A percentile compares a stretch with the other conserved stretches of the same genome.
Conservation (phyloP, 1,284 basidiomycete species). For the Sporisorium exsertum region DNA sequence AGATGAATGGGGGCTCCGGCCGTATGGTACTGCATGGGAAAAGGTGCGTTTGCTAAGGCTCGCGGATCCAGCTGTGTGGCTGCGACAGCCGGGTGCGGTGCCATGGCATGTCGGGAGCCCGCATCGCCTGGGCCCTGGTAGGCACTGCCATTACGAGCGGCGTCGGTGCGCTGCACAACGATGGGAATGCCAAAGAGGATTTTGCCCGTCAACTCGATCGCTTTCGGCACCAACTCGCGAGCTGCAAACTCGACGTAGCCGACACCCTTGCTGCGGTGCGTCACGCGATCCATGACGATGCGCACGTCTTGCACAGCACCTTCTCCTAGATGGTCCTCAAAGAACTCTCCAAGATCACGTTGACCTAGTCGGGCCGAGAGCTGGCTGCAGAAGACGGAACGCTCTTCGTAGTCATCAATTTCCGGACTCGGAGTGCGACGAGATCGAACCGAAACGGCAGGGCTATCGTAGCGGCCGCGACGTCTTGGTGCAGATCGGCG, state of each 20-base stretch:
- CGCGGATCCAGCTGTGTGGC: conserved; percentile 31
- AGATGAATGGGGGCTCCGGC: conserved; percentile 49
- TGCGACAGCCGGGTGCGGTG: conserved; percentile 26
- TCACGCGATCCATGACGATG: conserved; percentile 92
- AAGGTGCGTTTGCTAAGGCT: conserved; percentile 29
- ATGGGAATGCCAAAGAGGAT: conserved; percentile 98
- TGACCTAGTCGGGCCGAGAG: conserved; percentile 94
- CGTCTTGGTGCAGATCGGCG: conserved; percentile 22
- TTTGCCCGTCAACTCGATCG: conserved; percentile 87
- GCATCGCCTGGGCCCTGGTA: conserved; percentile 20
- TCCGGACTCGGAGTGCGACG: conserved; percentile 54
- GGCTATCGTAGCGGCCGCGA: conserved; percentile 39
- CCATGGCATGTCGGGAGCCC: conserved; percentile 19
- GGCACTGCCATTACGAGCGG: conserved; percentile 82
- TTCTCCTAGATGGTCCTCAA: conserved; percentile 92
- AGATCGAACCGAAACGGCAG: conserved; percentile 33
- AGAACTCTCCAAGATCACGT: conserved; percentile 96
- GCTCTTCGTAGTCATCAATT: conserved; percentile 76
- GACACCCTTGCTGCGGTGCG: conserved; percentile 92
- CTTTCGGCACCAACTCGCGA: conserved; percentile 89
- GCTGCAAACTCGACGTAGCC: conserved; percentile 96
- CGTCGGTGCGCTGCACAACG: conserved; percentile 93
- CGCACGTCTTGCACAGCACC: conserved; percentile 91
- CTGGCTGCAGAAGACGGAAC: conserved; percentile 98
- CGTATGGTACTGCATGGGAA: conserved; percentile 49